Base-by-base conservation (phyloP, 805 yeast species). In the Candida suzukii region DNA sequence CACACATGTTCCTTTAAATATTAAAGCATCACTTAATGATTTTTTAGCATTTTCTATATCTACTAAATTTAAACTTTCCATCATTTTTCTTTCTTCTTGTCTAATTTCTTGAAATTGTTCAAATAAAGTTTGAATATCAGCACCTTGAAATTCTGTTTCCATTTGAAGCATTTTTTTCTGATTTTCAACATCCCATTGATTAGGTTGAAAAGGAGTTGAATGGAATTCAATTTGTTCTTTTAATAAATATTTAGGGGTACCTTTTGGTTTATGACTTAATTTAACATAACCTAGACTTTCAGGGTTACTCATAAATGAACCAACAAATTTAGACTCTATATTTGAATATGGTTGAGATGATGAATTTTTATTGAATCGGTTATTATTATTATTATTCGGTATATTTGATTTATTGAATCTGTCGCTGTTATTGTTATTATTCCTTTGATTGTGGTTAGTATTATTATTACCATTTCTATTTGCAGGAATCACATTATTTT, bases 41-140 rank as follows among this genome's bases (percentile, higher is more conserved):
- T 88, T 88, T 33, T 88, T 76, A 0, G 76, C 77, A 47, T 88
- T 88, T 48, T 87, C 95, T 35, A 80, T 82, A 59, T 93, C 99
- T 3, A 93, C 96, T 4, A 88, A 64, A 1, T 95, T 95, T 43
- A 78, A 63, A 1, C 67, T 61, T 53, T 88, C 96, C 96, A 90
- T 88, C 41, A 76, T 70, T 34, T 63, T 63, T 43, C 98, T 68
- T 61, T 90, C 98, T 7, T 56, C 58, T 16, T 82, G 88, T 42
- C 96, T 71, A 77, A 85, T 71, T 39, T 66, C 71, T 52, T 81
- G 90, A 42, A 87, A 73, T 36, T 78, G 78, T 50, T 86, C 95
- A 58, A 83, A 88, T 9, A 88, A 60, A 2, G 83, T 74, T 44
- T 86, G 88, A 16, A 75, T 64, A 55, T 88, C n/a, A n/a, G n/a